These are phyloP conservation scores for Trichomonas gallinae DNA, from an alignment of 208 protist species.

Conservation along the genomic window DNA sequence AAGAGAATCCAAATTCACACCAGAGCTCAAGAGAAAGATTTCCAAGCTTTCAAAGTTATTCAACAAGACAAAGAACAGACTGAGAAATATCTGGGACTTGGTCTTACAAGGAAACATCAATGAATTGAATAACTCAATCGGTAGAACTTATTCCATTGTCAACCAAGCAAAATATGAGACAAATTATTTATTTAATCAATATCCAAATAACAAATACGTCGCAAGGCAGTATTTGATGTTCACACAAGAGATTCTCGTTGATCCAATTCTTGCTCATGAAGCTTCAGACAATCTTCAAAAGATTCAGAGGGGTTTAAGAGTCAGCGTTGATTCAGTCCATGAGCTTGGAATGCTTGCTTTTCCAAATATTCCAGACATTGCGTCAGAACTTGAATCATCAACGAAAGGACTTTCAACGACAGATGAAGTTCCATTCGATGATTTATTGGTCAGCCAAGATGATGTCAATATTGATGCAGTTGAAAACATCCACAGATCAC, in stretches of 20 bases:
- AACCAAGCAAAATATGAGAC: not conserved
- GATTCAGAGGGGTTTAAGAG: not conserved
- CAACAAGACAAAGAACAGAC: not conserved
- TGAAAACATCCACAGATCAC: no score
- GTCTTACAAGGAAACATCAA: not conserved
- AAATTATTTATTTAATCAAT: not conserved
- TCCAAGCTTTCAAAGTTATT: not conserved
- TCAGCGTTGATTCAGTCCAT: not conserved
- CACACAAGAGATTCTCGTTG: not conserved
- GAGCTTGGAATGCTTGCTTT: not conserved
- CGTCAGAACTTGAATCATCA: no score
- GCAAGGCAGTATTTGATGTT: not conserved
- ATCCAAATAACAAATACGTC: not conserved
- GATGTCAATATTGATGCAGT: no score
- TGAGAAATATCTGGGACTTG: not conserved
- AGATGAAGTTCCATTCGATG: no score
- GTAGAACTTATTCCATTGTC: not conserved
- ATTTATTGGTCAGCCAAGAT: no score
- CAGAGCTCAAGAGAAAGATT: not conserved
- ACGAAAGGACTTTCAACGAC: no score
- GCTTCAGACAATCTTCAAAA: not conserved
- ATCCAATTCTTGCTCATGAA: not conserved
- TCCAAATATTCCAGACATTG: not conserved
- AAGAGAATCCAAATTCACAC: not conserved
- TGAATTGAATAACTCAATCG: not conserved